phyloP scores from a whole-genome alignment of 306 rosid genomes.

The Luffa acutangula region DNA sequence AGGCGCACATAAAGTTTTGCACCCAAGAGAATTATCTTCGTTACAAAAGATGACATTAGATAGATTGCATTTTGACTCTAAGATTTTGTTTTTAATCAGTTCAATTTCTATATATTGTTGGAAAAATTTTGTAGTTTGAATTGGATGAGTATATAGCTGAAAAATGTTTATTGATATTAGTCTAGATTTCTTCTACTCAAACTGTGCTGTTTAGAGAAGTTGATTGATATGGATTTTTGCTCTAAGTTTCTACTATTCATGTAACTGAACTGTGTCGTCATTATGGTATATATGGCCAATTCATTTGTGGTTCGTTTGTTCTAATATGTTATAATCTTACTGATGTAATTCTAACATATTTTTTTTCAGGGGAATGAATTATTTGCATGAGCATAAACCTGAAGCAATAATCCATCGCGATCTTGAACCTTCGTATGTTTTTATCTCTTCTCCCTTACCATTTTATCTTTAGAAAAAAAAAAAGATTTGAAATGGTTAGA shows the following conservation, averaged over 20 bases:
- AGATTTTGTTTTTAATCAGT: not conserved
- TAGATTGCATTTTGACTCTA: not conserved
- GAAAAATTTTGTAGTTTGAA: not conserved
- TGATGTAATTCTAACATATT: not conserved
- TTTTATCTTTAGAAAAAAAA: not conserved
- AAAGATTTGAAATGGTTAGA: not conserved
- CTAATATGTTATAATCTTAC: not conserved
- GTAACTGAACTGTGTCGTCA: not conserved
- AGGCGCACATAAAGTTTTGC: not conserved
- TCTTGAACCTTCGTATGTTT: slow-evolving; percentile 95
- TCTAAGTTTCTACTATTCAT: not conserved
- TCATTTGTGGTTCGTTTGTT: not conserved
- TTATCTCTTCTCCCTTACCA: slow-evolving; percentile 1
- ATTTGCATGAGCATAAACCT: slow-evolving; percentile 93
- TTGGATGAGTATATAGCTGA: not conserved
- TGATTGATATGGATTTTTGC: not conserved
- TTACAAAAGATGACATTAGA: not conserved
- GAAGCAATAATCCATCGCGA: slow-evolving; percentile 92
- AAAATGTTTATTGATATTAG: not conserved
- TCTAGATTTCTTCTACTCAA: not conserved
- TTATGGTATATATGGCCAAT: not conserved
- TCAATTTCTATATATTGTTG: not conserved
- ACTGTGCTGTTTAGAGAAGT: not conserved
- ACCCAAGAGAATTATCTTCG: not conserved
- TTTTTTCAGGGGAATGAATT: slow-evolving; percentile 73